A percentile compares a stretch with the other conserved stretches of the same genome.
Evolutionary conservation across 129 eudicot species (phyloP).

Genomic region (Helichrysum umbraculigerum): DNA sequence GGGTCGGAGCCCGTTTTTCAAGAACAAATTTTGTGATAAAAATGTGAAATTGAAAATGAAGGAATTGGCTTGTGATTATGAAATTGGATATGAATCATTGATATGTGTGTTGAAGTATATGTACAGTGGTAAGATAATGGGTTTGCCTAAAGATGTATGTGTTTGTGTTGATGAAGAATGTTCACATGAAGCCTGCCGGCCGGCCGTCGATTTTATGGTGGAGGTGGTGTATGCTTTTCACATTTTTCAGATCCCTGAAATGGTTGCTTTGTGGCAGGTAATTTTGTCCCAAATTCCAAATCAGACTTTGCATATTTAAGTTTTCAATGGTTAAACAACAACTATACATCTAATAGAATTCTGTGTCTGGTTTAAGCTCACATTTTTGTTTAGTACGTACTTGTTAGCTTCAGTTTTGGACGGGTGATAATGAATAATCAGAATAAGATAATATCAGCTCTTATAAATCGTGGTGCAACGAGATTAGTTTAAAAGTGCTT

Average conservation of each 20-base stretch:
- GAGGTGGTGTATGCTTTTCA: conserved; percentile 77
- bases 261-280: conserved; percentile 88
- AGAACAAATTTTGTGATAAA: conserved; percentile 34
- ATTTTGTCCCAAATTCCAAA: not conserved
- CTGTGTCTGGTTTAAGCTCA: not conserved
- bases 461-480: not conserved
- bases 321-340: conserved; percentile 7
- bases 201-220: conserved; percentile 68
- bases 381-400: not conserved
- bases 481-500: conserved; percentile 11
- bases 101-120: conserved; percentile 60
- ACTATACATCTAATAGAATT: not conserved
- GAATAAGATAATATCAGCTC: not conserved
- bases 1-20: conserved; percentile 67
- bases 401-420: not conserved
- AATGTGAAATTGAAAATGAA: conserved; percentile 55
- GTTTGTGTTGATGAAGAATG: conserved; percentile 89
- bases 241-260: conserved; percentile 66
- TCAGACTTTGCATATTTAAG: not conserved
- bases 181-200: conserved; percentile 72
- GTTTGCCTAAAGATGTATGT: conserved; percentile 55
- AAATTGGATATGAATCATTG: conserved; percentile 63
- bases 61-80: conserved; percentile 60
- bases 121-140: conserved; percentile 69
- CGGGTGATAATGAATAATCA: not conserved